Conservation (phyloP, 129 eudicot genomes). For the Pulicaria dysenterica region DNA sequence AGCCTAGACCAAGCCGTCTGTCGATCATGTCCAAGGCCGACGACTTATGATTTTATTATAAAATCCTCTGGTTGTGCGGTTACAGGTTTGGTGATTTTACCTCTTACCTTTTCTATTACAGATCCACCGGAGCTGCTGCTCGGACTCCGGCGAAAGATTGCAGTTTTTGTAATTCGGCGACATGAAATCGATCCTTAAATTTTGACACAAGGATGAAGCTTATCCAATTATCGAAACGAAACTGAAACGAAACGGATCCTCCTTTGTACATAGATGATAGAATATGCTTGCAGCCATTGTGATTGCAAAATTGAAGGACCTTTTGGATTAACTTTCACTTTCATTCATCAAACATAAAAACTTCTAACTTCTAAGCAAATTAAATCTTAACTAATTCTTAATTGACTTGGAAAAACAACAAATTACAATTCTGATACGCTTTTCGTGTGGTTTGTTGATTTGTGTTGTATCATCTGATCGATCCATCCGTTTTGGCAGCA, state of each 20-base stretch:
- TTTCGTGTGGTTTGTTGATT: constrained; percentile 29
- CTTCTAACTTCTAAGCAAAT: constrained; percentile 19
- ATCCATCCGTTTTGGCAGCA: constrained; percentile 41
- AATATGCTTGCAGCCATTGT: constrained; percentile 44
- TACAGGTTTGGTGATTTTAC: constrained; percentile 60
- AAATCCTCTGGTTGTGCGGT: constrained; percentile 25
- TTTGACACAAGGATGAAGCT: constrained; percentile 41
- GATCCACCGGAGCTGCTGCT: constrained; percentile 25
- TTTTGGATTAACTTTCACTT: constrained; percentile 36
- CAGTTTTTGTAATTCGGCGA: constrained; percentile 32
- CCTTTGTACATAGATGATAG: constrained; percentile 46
- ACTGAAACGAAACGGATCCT: constrained; percentile 30
- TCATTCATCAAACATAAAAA: not conserved
- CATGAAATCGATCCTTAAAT: constrained; percentile 32
- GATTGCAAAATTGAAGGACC: constrained; percentile 42
- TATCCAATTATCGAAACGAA: constrained; percentile 34
- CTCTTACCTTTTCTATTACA: constrained; percentile 37
- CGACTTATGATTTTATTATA: constrained; percentile 31
- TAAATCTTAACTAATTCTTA: constrained; percentile 15
- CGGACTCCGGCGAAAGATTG: constrained; percentile 17
- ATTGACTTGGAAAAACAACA: not conserved
- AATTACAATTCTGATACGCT: not conserved
- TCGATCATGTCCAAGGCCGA: constrained; percentile 82
- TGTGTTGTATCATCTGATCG: constrained; percentile 31
- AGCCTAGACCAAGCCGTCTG: constrained; percentile 73